phyloP scores from a whole-genome alignment of 371 early-diverging fungal species.

The Syncephalastrum monosporum region DNA sequence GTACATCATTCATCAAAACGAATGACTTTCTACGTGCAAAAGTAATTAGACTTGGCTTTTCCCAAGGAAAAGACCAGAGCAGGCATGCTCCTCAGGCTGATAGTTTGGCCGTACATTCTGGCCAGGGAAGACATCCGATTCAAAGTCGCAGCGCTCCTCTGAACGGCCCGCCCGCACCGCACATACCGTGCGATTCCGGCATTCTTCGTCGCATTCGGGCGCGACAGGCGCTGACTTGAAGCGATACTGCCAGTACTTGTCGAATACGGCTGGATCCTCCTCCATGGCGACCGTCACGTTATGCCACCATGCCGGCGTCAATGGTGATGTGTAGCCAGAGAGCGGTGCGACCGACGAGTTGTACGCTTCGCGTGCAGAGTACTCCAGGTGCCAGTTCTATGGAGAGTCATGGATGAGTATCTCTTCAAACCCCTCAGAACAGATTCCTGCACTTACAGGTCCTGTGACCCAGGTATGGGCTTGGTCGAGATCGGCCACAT shows the following conservation, averaged over 20 bases:
- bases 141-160: conserved; percentile 47
- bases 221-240: conserved; percentile 40
- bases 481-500: conserved; percentile 49
- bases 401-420: not conserved
- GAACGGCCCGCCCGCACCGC: conserved; percentile 56
- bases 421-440: too few species aligned
- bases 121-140: conserved; percentile 21
- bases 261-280: conserved; percentile 31
- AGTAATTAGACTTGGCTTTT: too few species aligned
- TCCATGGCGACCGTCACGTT: conserved; percentile 54
- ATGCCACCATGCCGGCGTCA: conserved; percentile 64
- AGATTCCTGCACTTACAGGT: conserved; percentile 27
- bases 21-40: too few species aligned
- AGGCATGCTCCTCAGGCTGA: conserved; percentile 9
- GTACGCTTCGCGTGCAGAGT: conserved; percentile 53
- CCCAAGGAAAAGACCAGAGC: not conserved
- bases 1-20: too few species aligned
- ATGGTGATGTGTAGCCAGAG: conserved; percentile 25
- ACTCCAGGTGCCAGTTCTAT: conserved; percentile 61
- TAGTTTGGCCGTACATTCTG: not conserved
- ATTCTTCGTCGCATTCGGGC: conserved; percentile 37
- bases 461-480: conserved; percentile 36
- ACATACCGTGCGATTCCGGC: conserved; percentile 45
- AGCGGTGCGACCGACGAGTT: conserved; percentile 28
- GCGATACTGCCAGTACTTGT: conserved; percentile 44